These are phyloP conservation scores for Boletus sp. DNA, from an alignment of 768 basidiomycete genomes.

Conservation along the genomic window DNA sequence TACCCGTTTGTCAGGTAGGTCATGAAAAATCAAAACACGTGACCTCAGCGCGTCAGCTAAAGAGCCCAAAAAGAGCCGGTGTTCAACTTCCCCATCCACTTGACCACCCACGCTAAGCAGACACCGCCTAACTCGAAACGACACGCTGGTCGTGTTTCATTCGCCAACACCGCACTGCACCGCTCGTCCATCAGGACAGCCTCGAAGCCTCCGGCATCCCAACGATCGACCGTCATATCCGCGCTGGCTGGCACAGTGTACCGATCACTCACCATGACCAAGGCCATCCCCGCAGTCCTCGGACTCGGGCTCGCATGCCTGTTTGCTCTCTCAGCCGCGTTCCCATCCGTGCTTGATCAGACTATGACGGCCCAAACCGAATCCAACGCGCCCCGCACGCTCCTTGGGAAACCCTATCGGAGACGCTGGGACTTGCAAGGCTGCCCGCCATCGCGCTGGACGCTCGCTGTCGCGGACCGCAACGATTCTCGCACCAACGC, in stretches of 20 bases:
- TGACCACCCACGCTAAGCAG: not conserved
- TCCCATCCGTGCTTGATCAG: constrained; percentile 3
- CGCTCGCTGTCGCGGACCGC: not conserved
- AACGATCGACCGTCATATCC: not conserved
- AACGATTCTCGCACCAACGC: not conserved
- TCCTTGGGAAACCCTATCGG: constrained; percentile 16
- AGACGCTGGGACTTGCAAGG: not conserved
- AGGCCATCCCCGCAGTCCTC: not conserved
- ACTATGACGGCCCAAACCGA: not conserved
- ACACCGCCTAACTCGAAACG: not conserved
- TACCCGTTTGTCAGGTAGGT: no score
- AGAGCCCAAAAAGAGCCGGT: no score
- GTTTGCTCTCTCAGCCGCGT: constrained; percentile 3
- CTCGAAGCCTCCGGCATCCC: not conserved
- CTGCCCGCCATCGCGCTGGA: not conserved
- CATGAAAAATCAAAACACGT: constrained; percentile 17
- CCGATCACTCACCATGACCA: constrained; percentile 1
- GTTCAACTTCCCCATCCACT: not conserved
- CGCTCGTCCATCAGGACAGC: not conserved
- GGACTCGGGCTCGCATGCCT: constrained; percentile 12
- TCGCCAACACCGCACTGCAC: not conserved
- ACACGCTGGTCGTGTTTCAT: constrained; percentile 16
- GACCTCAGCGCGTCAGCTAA: not conserved
- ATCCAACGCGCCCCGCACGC: constrained; percentile 9
- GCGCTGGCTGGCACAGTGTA: not conserved